Conservation (phyloP, 2,329 filamentous ascomycete genomes). For the Aspergillus piperis region DNA sequence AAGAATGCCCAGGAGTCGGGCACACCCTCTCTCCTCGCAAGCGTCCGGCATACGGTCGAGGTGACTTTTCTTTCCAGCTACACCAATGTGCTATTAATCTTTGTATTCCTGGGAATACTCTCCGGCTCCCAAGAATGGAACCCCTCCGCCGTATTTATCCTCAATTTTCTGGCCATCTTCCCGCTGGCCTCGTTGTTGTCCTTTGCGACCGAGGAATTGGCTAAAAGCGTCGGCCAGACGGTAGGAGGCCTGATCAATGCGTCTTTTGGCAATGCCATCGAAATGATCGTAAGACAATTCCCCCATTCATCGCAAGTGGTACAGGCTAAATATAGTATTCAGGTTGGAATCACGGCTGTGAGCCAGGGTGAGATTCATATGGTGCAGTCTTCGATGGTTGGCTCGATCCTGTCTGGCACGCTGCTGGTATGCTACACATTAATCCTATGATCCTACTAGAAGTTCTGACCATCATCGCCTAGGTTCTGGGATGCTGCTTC, state of each 20-base stretch:
- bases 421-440: slow-evolving; percentile 52
- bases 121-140: slow-evolving; percentile 63
- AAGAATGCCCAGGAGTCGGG: neutral
- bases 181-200: slow-evolving; percentile 7
- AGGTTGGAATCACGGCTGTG: slow-evolving; percentile 67
- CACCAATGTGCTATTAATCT: slow-evolving; percentile 75
- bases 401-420: slow-evolving; percentile 81
- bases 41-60: slow-evolving; percentile 34
- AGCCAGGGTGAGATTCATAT: slow-evolving; percentile 70
- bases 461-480: neutral
- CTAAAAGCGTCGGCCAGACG: slow-evolving; percentile 11
- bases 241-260: neutral
- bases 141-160: slow-evolving; percentile 66
- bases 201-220: slow-evolving; percentile 10
- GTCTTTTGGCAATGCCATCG: slow-evolving; percentile 70
- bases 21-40: neutral
- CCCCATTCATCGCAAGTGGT: neutral
- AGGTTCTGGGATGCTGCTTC: slow-evolving; percentile 79
- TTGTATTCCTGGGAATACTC: slow-evolving; percentile 73
- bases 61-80: slow-evolving; percentile 74
- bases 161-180: slow-evolving; percentile 71
- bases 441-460: neutral
- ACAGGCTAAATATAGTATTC: neutral
- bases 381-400: slow-evolving; percentile 83
- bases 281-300: slow-evolving; percentile 1